Evolutionary conservation across 2,329 filamentous ascomycete genomes (phyloP), one percentile per base, ranked within the genome.

Genomic region (Fusarium agapanthi): DNA sequence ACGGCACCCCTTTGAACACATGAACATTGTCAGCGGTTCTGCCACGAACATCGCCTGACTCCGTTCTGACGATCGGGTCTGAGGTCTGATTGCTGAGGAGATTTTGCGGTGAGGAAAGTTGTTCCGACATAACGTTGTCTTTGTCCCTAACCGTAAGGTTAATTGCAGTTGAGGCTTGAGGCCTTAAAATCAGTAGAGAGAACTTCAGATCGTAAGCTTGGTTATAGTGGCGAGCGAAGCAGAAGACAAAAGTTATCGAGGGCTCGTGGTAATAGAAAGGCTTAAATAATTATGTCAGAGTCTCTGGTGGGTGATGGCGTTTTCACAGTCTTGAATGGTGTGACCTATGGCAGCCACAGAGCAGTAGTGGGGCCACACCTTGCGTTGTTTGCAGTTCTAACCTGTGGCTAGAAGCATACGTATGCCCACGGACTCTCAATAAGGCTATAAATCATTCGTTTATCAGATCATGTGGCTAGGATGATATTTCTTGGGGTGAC

Each of bases 141-240:
- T 14, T 13, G 22, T 20, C 5, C n/a, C 0, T 24, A 7, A 14
- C 7, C 0, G 20, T 12, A 12, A 12, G 2, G n/a, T 7, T 24
- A 12, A 16, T 43, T 43, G 10, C 10, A 1, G 5, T 24, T 18
- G 3, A 43, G 40, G 5, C n/a, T 43, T 5, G 10, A 20, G 5
- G 40, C 2, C 1, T 18, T 43, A 0, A 24, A 24, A 43, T 0
- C n/a, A 43, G n/a, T 0, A 12, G 5, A 16, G 40, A 43, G 15
- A 24, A 16, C 1, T 43, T 12, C 0, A 0, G 14, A 48, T 22
- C 0, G 3, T 14, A 32, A 14, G 7, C 3, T 34, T 10, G 3
- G 6, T 4, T 14, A 10, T 0, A 2, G 7, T 9, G 0, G 22
- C 4, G 28, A 24, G 15, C 7, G 5, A 6, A 34, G 11, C 1